Evolutionary conservation across 2,329 filamentous ascomycete species (phyloP).

Genomic region (Mollisiaceae sp.): DNA sequence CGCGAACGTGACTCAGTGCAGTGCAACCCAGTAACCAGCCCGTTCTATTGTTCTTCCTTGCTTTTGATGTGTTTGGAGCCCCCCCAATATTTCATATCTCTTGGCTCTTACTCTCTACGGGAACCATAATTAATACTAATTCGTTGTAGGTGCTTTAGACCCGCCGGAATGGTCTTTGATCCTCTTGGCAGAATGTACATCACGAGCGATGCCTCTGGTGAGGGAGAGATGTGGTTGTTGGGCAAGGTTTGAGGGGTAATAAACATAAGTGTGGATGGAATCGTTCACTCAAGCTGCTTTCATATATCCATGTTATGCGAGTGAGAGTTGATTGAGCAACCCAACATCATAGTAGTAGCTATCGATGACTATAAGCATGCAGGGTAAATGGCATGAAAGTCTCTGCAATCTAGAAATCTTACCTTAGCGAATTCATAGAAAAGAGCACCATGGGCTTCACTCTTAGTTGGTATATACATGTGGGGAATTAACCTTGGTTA

Average conservation of each 20-base stretch:
- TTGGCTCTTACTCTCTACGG: too few species aligned
- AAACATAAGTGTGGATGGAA: not conserved
- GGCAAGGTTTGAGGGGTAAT: conserved; percentile 12
- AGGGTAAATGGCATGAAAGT: too few species aligned
- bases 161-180: conserved; percentile 23
- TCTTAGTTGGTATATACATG: too few species aligned
- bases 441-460: too few species aligned
- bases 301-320: not conserved
- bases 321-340: not conserved
- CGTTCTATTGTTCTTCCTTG: not conserved
- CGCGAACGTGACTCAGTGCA: conserved; percentile 21
- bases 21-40: not conserved
- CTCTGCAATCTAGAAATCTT: too few species aligned
- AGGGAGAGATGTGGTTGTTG: conserved; percentile 27
- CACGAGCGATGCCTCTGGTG: conserved; percentile 25
- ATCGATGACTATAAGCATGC: too few species aligned
- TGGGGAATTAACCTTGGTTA: too few species aligned
- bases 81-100: too few species aligned
- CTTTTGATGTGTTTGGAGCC: too few species aligned
- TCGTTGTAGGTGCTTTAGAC: conserved; percentile 21
- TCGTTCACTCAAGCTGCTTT: not conserved
- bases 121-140: too few species aligned
- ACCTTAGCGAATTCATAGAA: too few species aligned
- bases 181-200: conserved; percentile 25
- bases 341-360: too few species aligned